A percentile compares a stretch with the other conserved stretches of the same genome.
Evolutionary conservation across 2,329 filamentous ascomycete genomes (phyloP).

Genomic region (Pezicula neosporulosa): DNA sequence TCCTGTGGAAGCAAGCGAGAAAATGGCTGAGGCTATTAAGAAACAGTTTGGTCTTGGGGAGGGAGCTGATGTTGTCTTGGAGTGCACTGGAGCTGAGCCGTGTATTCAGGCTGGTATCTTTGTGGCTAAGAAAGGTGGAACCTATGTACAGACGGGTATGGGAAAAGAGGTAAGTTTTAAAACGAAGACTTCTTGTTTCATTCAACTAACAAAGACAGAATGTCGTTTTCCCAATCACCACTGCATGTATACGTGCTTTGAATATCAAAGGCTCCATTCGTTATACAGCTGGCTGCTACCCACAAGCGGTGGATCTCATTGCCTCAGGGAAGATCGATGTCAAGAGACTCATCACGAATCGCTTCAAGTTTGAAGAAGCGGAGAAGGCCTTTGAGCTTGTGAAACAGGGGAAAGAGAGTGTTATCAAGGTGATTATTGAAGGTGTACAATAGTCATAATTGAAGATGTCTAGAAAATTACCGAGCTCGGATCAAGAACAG

Average conservation of each 20-base stretch:
- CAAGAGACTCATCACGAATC: slow-evolving; percentile 32
- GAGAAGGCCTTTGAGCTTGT: slow-evolving; percentile 45
- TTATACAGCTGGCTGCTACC: slow-evolving; percentile 47
- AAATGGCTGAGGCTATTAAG: slow-evolving; percentile 37
- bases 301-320: slow-evolving; percentile 44
- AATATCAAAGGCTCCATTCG: slow-evolving; percentile 47
- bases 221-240: slow-evolving; percentile 48
- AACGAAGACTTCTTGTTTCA: neutral
- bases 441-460: slow-evolving; percentile 25
- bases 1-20: slow-evolving; percentile 23
- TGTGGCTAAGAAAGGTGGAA: slow-evolving; percentile 41
- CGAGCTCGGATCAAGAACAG: too few relatives aligned
- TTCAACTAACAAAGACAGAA: slow-evolving; percentile 3
- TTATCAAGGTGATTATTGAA: slow-evolving; percentile 41
- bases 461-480: neutral
- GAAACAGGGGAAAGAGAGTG: slow-evolving; percentile 31
- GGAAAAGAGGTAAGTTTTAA: slow-evolving; percentile 7
- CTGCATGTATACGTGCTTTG: slow-evolving; percentile 43
- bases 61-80: slow-evolving; percentile 47
- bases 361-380: slow-evolving; percentile 41
- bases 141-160: slow-evolving; percentile 45
- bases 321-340: slow-evolving; percentile 19
- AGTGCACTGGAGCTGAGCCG: slow-evolving; percentile 42
- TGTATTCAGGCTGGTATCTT: slow-evolving; percentile 46
- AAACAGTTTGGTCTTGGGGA: slow-evolving; percentile 35